Percentiles rank a stretch among this genome's conserved stretches.
Conservation (phyloP, 2,329 filamentous ascomycete species). For the Claviceps monticola region DNA sequence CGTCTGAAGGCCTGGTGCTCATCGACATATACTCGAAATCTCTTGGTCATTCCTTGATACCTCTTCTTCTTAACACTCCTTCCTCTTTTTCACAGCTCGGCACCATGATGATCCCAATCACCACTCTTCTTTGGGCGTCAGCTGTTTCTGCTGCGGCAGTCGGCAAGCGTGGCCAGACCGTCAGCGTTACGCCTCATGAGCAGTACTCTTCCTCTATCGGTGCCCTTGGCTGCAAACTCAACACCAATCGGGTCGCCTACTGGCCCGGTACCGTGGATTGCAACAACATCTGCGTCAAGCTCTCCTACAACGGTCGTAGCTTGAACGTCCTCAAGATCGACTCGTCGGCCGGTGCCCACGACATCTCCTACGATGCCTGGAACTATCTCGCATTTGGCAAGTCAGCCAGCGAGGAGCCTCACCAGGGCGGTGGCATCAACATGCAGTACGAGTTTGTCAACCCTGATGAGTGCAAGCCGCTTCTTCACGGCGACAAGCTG, state of each 20-base stretch:
- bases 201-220: slow-evolving; percentile 42
- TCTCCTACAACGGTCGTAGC: slow-evolving; percentile 32
- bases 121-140: slow-evolving; percentile 17
- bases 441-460: slow-evolving; percentile 37
- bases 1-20: neutral
- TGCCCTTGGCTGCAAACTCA: slow-evolving; percentile 45
- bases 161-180: slow-evolving; percentile 8
- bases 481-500: slow-evolving; percentile 37
- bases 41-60: neutral
- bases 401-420: slow-evolving; percentile 30
- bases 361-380: slow-evolving; percentile 49
- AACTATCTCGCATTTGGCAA: slow-evolving; percentile 40
- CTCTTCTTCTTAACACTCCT: neutral
- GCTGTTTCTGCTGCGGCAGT: slow-evolving; percentile 17
- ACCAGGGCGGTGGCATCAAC: slow-evolving; percentile 32
- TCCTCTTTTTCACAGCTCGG: neutral
- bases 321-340: slow-evolving; percentile 46
- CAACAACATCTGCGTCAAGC: slow-evolving; percentile 41
- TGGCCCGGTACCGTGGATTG: slow-evolving; percentile 41
- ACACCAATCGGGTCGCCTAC: slow-evolving; percentile 48
- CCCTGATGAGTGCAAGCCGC: slow-evolving; percentile 32
- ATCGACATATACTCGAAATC: neutral
- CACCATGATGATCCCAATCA: slow-evolving; percentile 16
- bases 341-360: slow-evolving; percentile 39
- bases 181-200: slow-evolving; percentile 37